phyloP scores from a whole-genome alignment of 495 filamentous ascomycete genomes.

The Aspergillus steynii region DNA sequence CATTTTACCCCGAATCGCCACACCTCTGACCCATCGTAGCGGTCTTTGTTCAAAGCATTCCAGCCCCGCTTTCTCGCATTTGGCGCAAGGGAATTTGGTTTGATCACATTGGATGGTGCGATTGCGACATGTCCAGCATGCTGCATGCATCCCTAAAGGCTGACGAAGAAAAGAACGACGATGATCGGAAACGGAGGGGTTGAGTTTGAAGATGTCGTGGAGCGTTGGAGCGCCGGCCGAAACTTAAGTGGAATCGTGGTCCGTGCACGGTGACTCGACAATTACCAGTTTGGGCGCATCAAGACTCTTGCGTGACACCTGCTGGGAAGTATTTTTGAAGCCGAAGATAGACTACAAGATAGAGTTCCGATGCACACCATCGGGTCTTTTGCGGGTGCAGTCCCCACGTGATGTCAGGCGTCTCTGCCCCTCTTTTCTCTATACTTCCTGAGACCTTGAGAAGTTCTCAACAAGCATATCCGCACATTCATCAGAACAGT shows the following conservation, averaged over 20 bases:
- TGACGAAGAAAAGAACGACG: background rate
- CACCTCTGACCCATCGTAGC: conserved; percentile 45
- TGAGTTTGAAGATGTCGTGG: background rate
- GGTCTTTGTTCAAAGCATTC: conserved; percentile 54
- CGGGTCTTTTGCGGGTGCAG: no score
- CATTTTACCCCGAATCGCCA: conserved; percentile 47
- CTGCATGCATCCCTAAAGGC: background rate
- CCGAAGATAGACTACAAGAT: no score
- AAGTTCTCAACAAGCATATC: no score
- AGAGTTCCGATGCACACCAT: no score
- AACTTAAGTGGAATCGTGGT: background rate
- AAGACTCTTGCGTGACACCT: no score
- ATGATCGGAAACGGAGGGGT: background rate
- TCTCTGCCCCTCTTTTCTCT: no score
- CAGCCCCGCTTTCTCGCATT: conserved; percentile 47
- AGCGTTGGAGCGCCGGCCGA: background rate
- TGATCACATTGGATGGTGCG: conserved; percentile 57
- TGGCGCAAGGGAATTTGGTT: conserved; percentile 30
- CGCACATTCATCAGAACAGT: no score
- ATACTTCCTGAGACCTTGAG: no score
- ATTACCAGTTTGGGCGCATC: background rate
- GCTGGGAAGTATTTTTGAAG: no score
- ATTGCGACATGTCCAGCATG: conserved; percentile 53
- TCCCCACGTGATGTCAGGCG: no score
- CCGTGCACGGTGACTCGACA: conserved; percentile 1